Base-by-base conservation (phyloP, 2,329 filamentous ascomycete species). In the Fusarium tuaranense region DNA sequence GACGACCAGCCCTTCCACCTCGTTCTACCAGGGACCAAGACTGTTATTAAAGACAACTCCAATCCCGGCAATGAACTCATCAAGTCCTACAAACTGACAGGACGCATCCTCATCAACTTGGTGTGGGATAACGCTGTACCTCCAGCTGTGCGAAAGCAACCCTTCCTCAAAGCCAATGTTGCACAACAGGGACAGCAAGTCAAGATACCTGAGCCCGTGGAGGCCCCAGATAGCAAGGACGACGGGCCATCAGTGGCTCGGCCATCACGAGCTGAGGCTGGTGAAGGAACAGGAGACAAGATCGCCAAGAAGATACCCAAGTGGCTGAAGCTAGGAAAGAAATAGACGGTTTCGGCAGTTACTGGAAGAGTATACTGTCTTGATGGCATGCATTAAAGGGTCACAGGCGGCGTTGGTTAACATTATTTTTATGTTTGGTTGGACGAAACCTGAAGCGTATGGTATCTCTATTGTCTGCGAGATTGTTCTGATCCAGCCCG, bases 291-390 rank as follows among this genome's bases (percentile, higher is more conserved):
- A 62, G 82, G 81, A 13, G 83, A 84, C 46, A 93, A 93, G 82
- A 83, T 93, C 65, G 90, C 90, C 9, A 95, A 94, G 88, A 95
- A 94, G 85, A 79, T 88, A 69, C 92, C 93, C 22, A 95, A 94
- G 81, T 94, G 93, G 89, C 83, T 95, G 41, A 93, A 93, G 81
- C 83, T 94, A 64, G 91, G 91, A 16, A 95, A 94, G 88, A 95
- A 95, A 84, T 80, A 77, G 67, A 60, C 25, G 13, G 25, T 3
- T n/a, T 25, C 46, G 32, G 30, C 18, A 55, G 16, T 38, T 46
- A 57, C 34, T 13, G n/a, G 30, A 62, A 41, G n/a, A 39, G 25
- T 12, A 46, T n/a, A n/a, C n/a, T n/a, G 25, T 25, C 6, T 64
- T 27, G 32, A 22, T 44, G 10, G 20, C 51, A 57, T 55, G 62